Evolutionary conservation across 2,329 filamentous ascomycete genomes (phyloP).

Genomic region (Xylaria digitata): DNA sequence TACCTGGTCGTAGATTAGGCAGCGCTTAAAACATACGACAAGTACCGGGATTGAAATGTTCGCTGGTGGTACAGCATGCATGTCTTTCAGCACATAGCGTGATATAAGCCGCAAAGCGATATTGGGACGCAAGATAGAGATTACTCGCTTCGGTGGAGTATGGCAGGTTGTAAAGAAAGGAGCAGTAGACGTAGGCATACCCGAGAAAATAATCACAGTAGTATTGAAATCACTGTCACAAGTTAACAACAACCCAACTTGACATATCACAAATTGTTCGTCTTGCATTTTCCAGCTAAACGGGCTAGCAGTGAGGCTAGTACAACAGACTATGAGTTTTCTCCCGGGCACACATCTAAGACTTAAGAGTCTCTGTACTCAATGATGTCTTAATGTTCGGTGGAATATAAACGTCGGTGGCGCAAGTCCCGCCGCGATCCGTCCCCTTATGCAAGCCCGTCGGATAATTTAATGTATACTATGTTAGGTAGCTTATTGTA

Average conservation of each 20-base stretch:
- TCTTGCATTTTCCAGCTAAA: background rate
- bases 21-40: background rate
- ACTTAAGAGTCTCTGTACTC: background rate
- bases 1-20: background rate
- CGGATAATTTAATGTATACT: conserved; percentile 5
- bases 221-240: background rate
- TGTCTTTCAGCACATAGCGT: background rate
- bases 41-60: background rate
- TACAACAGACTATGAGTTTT: background rate
- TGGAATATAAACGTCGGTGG: conserved; percentile 20
- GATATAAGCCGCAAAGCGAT: background rate
- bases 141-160: conserved; percentile 2
- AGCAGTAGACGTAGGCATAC: background rate
- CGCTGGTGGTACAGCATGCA: conserved; percentile 5
- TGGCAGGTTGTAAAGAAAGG: background rate
- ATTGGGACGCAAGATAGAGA: background rate
- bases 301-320: background rate
- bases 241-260: background rate
- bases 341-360: background rate
- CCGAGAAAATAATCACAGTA: background rate
- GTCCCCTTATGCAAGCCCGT: conserved; percentile 7
- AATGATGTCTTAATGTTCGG: conserved; percentile 8
- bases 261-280: conserved; percentile 13
- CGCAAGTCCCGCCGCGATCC: conserved; percentile 15
- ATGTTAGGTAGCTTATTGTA: background rate